Evolutionary conservation across 352 stramenopile genomes (phyloP), one percentile per base, ranked within the genome.

Genomic region (Globisporangium barbulae): DNA sequence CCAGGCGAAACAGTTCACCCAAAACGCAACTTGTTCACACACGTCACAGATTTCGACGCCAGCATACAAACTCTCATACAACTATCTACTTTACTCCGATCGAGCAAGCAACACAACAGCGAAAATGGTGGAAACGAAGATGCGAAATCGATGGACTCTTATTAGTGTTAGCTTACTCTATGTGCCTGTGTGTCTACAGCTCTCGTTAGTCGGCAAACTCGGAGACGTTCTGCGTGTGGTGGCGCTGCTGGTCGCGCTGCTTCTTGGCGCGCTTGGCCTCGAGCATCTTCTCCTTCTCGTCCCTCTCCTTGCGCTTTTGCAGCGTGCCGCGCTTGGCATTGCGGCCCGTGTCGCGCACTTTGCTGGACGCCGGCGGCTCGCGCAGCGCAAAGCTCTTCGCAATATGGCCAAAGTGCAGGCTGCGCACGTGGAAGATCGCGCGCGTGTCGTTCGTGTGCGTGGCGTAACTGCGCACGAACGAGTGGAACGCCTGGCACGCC

Each of bases 331-430:
- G 84, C 69, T 92, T 92, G 52, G 84, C 79, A 37, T 89, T 89
- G 49, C 75, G 72, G 65, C 83, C 84, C 37, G 83, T 84, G 55
- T 91, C 79, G 59, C 85, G 85, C 66, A 95, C 65, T 61, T 95
- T 93, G 37, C 71, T 76, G 12, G 87, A 95, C 49, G 87, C 87
- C 13, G 88, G 86, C 25, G 85, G 84, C 33, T 96, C 88, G 5
- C 88, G 88, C 56, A 97, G 71, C 31, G 82, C 93, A 71, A 98
- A 98, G 67, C 88, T 96, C 67, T 97, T 96, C 44, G 94, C 91
- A 55, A 98, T 89, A 68, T 98, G 95, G 39, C 94, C 94, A 44
- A 98, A 93, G 69, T 98, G 94, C 37, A 98, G 76, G 13, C 78
- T 87, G 35, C 92, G 87, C 33, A 98, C 86, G 67, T 98, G 89